Base-by-base conservation (phyloP, 2,329 filamentous ascomycete species). In the Xylaria multiplex region DNA sequence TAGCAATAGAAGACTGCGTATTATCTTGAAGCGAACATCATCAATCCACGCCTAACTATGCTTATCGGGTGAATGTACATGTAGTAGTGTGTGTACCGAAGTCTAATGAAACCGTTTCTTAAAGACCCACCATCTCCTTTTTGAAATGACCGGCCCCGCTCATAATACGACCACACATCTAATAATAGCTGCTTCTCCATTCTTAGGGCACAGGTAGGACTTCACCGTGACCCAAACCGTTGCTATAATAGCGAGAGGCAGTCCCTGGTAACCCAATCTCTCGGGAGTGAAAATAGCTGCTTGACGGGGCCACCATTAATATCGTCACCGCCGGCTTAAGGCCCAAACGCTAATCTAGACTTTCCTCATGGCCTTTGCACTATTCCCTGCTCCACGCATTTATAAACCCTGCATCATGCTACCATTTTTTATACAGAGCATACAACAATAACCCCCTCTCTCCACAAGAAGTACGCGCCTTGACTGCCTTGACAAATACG, bases 391-490 rank as follows among this genome's bases (percentile, higher is more conserved):
- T 19, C 19, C 19, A 19, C 19, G 19, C 19, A 19, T 19, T 19
- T 19, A 19, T 19, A 19, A 19, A 19, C 19, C 19, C 19, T 19
- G 19, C 19, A 19, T 19, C 19, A 19, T 19, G 19, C 19, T 19
- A 19, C 19, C 19, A 19, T 19, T 19, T 19, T 19, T 19, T 19
- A 19, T 19, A n/a, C 14, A 52, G 16, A 52, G 77, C 75, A 13
- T 78, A 79, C 64, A 77, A 79, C 53, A 74, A 80, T 59, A 19
- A 79, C 80, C 72, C 71, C 75, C 3, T 79, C 73, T 66, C 74
- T 80, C 6, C 75, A 74, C 43, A 75, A 80, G 60, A 80, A 77
- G 64, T 80, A 79, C 55, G 76, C 71, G 9, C 77, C 77, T 1
- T 59, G 73, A 75, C 2, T 70, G 59, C 32, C 69, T 78, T 8